These are phyloP conservation scores for Aspergillus indologenus DNA, from an alignment of 495 filamentous ascomycete genomes.

Conservation along the genomic window DNA sequence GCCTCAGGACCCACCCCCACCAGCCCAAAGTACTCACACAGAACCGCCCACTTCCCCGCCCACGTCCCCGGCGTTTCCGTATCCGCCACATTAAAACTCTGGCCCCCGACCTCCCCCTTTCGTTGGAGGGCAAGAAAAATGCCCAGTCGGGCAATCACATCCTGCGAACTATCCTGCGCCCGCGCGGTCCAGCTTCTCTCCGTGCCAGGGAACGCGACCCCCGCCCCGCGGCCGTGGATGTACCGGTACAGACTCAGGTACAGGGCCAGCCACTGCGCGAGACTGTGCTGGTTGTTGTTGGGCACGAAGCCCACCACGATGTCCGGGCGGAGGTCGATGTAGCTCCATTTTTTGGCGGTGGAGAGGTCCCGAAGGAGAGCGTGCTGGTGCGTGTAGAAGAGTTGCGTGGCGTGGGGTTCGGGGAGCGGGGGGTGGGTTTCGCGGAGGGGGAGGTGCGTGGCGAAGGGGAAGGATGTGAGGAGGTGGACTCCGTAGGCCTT, in stretches of 20 bases:
- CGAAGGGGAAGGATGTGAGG: neutral
- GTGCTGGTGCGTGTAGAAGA: conserved; percentile 1
- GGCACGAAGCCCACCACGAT: conserved; percentile 4
- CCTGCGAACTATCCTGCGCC: conserved; percentile 36
- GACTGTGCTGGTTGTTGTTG: conserved; percentile 5
- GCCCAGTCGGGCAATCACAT: neutral
- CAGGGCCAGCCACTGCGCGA: neutral
- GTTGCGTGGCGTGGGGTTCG: neutral
- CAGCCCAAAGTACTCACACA: too few species aligned
- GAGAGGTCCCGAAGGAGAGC: neutral
- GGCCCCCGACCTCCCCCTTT: too few species aligned
- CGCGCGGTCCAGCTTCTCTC: conserved; percentile 16
- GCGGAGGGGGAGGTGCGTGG: neutral
- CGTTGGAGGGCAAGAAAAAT: too few species aligned
- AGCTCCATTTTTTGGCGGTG: neutral
- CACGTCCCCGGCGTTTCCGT: too few species aligned
- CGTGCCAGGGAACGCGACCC: conserved; percentile 19
- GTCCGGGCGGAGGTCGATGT: conserved; percentile 1
- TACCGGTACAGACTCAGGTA: conserved; percentile 1
- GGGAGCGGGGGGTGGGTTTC: neutral
- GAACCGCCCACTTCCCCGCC: too few species aligned
- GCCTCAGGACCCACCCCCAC: too few species aligned
- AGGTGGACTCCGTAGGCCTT: conserved; percentile 7
- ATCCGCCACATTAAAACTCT: too few species aligned
- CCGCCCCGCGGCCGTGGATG: neutral